phyloP scores from a whole-genome alignment of 495 filamentous ascomycete genomes.

The Podospora pseudocomata region DNA sequence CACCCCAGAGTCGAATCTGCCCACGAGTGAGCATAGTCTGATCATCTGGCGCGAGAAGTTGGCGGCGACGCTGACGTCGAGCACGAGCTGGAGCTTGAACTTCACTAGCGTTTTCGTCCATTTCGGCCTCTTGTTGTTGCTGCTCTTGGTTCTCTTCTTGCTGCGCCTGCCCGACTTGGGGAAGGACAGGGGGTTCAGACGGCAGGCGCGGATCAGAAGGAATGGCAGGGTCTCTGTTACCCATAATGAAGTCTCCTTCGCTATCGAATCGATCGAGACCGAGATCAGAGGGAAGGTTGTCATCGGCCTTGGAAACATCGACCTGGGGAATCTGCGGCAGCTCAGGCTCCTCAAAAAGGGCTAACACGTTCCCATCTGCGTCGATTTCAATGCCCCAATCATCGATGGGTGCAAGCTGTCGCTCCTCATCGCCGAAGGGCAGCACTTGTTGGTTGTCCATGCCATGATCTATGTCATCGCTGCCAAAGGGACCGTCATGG shows the following conservation, averaged over 20 bases:
- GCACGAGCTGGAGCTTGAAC: constrained; percentile 22
- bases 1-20: constrained; percentile 56
- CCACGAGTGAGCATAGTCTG: constrained; percentile 50
- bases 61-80: constrained; percentile 26
- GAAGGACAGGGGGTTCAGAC: constrained; percentile 13
- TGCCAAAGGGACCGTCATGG: constrained; percentile 13
- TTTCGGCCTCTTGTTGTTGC: constrained; percentile 18
- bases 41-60: constrained; percentile 36
- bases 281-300: constrained; percentile 5
- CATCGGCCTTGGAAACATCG: constrained; percentile 5
- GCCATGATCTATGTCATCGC: constrained; percentile 20
- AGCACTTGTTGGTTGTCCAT: constrained; percentile 23
- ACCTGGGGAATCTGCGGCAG: constrained; percentile 33
- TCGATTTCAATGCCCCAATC: constrained; percentile 45
- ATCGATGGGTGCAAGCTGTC: constrained; percentile 22
- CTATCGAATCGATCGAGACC: constrained; percentile 15
- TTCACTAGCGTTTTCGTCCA: constrained; percentile 18
- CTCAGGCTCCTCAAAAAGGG: constrained; percentile 33
- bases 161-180: constrained; percentile 4
- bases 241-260: constrained; percentile 26
- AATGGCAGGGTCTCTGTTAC: constrained; percentile 5
- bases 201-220: constrained; percentile 12
- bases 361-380: constrained; percentile 38
- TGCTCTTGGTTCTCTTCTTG: constrained; percentile 11
- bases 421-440: constrained; percentile 28